Percentiles rank a stretch among this genome's conserved stretches.
Conservation (phyloP, 768 basidiomycete genomes). For the Kwoniella europaea region DNA sequence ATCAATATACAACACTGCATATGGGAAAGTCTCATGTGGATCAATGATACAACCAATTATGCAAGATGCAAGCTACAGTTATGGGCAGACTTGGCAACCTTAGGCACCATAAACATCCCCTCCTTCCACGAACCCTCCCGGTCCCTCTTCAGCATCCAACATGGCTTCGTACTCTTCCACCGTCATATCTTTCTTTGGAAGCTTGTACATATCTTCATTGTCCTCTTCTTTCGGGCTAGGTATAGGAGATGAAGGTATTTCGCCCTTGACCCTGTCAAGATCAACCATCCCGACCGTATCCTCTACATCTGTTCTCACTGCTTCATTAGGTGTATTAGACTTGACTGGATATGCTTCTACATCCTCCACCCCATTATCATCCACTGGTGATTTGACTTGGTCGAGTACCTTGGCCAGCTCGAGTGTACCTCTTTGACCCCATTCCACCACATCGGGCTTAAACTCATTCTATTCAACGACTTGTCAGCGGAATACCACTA, state of each 20-base stretch:
- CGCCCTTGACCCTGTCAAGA: background rate
- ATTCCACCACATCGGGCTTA: slow-evolving; percentile 77
- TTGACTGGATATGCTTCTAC: slow-evolving; percentile 11
- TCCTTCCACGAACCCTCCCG: slow-evolving; percentile 45
- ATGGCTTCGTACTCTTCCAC: slow-evolving; percentile 52
- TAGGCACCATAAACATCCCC: slow-evolving; percentile 31
- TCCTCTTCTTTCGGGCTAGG: slow-evolving; percentile 1
- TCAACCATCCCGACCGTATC: too few species aligned
- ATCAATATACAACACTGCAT: background rate
- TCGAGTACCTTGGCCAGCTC: slow-evolving; percentile 71
- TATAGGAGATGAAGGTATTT: background rate
- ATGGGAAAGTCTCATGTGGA: background rate
- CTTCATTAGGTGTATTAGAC: background rate
- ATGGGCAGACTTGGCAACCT: too few species aligned
- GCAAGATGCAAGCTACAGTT: too few species aligned
- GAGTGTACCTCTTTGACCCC: slow-evolving; percentile 82
- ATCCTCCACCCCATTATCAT: background rate
- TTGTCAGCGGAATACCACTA: background rate
- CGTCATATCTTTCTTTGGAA: slow-evolving; percentile 18
- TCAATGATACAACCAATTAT: too few species aligned
- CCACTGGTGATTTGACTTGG: slow-evolving; percentile 43
- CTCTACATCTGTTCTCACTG: too few species aligned
- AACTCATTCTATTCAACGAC: slow-evolving; percentile 65
- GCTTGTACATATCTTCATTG: background rate
- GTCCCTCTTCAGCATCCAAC: slow-evolving; percentile 43